Evolutionary conservation across 768 basidiomycete genomes (phyloP), one percentile per base, ranked within the genome.

Genomic region (Suillus subluteus): DNA sequence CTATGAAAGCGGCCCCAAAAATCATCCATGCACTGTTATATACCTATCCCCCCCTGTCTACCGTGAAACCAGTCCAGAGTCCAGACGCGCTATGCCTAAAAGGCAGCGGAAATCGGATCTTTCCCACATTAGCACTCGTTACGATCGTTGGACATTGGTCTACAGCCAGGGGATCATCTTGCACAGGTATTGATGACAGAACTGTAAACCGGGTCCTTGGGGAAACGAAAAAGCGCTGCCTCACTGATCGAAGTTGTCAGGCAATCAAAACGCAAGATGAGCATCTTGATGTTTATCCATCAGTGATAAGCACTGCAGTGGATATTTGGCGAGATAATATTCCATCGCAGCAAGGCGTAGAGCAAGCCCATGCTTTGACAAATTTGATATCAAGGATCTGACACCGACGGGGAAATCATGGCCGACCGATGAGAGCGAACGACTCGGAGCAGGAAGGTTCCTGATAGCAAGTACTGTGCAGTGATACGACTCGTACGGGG

Each of bases 391-490:
- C 30, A 21, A 32, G 1, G 9, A 54, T 32, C 30, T 4, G 30
- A 18, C 16, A 18, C 30, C 52, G 52, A 8, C 9, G 30, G 30
- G 26, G 9, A 54, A 54, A 32, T 54, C 16, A 11, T 30, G 30
- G 16, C 11, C 4, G 9, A 32, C 30, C 54, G 54, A 0, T 37
- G 32, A 56, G 32, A 13, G 21, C 32, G 35, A 56, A n/a, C 32
- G 55, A 35, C 35, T 32, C 35, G 35, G 35, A 56, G 35, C 1
- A 32, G 21, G 4, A 56, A n/a, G 18, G 55, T 56, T 13, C 55
- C 55, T 56, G 55, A 56, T 11, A 37, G 55, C 32, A 32, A 32
- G 32, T 32, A 35, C 55, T 56, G 55, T 56, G 55, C 55, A 56
- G n/a, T 55, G 54, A 54, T 54, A 18, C 5, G 32, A 35, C 21